Base-by-base conservation (phyloP, 1,139 yeast genomes). In the Tardiomyces blankii region DNA sequence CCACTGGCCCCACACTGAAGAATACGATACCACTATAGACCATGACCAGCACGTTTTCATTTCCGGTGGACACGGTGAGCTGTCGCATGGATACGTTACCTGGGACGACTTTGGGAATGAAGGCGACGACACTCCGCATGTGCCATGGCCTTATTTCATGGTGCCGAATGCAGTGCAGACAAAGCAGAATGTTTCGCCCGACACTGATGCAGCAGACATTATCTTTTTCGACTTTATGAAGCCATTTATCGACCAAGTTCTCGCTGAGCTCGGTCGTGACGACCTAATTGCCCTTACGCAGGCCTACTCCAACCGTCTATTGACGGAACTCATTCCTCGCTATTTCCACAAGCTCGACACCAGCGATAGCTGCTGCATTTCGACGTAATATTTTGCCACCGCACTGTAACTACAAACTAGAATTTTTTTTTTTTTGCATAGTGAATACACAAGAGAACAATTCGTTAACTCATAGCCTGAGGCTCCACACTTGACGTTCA, bases 91-190 rank as follows among this genome's bases (percentile, higher is more conserved):
- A 0, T 84, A 84, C 56, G 80, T 79, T 0, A 88, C 98, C 0
- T 59, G 66, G 44, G 98, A 91, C 61, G 97, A 88, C 57, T 73
- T 75, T 55, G 97, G 96, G 0, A 63, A 68, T 50, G 78, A 78
- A 51, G 98, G 98, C 14, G 98, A 91, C 59, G 97, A 91, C 58
- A 87, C 95, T 0, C 68, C 74, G 1, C 98, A 91, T 63, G 71
- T 69, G 46, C 74, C 83, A 1, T 74, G 82, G 46, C 68, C 70
- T 0, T 69, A 73, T 49, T 81, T 72, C 58, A 74, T 74, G 4
- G 69, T 85, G 3, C 95, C 96, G 2, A 87, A 86, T 55, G 93
- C 86, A 5, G 78, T 89, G 16, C 82, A 78, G 55, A 65, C 81
- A 1, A 52, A 55, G 14, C 58, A 63, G 38, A 62, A 59, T 18